Evolutionary conservation across 345 rosid genomes (phyloP), one percentile per base, ranked within the genome.

Genomic region (Dipteronia sinensis): DNA sequence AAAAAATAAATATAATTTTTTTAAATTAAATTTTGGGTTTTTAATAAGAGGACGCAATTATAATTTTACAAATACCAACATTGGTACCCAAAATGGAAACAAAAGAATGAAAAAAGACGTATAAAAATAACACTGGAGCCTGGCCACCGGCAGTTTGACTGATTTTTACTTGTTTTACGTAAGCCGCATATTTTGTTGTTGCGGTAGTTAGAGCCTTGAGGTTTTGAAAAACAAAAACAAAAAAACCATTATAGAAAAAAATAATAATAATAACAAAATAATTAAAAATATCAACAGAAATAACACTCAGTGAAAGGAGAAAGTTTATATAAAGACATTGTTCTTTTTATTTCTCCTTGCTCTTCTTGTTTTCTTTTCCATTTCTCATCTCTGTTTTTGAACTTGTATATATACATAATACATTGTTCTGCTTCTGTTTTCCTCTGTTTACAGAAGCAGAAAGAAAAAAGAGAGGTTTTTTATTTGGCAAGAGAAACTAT

Each of bases 281-380:
- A 49, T 69, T 23, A 56, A 16, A 61, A 0, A 59, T 5, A 65
- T 22, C 20, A 46, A 6, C 20, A 65, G 29, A 8, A 27, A 69
- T 23, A 29, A 59, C 6, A 46, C 73, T 19, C 67, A 77, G 51
- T 79, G 16, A 79, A 44, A 58, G 38, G 12, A 69, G 17, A 67
- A 76, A 58, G 76, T 67, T 73, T 85, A 85, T 87, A 82, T 77
- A 85, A 83, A 10, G 86, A 55, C 82, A 76, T 75, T 67, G 27
- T 68, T 71, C 80, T 82, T 77, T 75, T 73, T 71, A 77, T 29
- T 78, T 83, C 68, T 77, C 69, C 64, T 69, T 44, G 62, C 80
- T 53, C 65, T 77, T 67, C 38, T 34, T 34, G 64, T 44, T 78
- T 49, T 69, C 66, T 69, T 68, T 76, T 51, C 78, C 80, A 55